Conservation (phyloP, 176 grass and related monocot species). For the Miscanthus lutarioriparius region DNA sequence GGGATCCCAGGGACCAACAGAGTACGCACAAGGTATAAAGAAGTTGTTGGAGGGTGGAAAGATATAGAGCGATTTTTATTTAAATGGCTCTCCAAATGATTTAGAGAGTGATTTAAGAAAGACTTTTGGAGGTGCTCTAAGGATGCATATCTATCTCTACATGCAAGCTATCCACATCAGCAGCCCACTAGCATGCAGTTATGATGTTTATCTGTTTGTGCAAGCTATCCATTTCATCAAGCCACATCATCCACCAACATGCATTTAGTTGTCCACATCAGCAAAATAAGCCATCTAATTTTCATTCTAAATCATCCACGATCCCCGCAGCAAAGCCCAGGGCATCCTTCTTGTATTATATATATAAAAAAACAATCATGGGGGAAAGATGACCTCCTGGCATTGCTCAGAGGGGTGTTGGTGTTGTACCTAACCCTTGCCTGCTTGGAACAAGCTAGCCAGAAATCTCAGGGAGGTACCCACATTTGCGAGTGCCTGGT, state of each 20-base stretch:
- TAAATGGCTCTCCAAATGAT: neutral
- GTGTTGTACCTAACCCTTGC: neutral
- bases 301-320: neutral
- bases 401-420: neutral
- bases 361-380: neutral
- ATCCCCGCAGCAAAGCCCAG: neutral
- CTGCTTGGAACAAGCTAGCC: neutral
- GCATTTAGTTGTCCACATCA: neutral
- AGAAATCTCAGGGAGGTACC: neutral
- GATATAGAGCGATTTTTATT: neutral
- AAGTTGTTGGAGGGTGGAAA: neutral
- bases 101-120: neutral
- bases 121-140: neutral
- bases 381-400: neutral
- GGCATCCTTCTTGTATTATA: neutral
- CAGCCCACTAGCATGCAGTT: neutral
- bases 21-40: neutral
- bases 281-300: neutral
- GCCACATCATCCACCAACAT: neutral
- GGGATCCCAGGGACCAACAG: too few species aligned
- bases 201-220: neutral
- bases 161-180: neutral
- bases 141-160: neutral
- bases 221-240: neutral
- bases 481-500: neutral